These are phyloP conservation scores for Eucalyptus cloeziana DNA, from an alignment of 345 rosid genomes.

Conservation along the genomic window DNA sequence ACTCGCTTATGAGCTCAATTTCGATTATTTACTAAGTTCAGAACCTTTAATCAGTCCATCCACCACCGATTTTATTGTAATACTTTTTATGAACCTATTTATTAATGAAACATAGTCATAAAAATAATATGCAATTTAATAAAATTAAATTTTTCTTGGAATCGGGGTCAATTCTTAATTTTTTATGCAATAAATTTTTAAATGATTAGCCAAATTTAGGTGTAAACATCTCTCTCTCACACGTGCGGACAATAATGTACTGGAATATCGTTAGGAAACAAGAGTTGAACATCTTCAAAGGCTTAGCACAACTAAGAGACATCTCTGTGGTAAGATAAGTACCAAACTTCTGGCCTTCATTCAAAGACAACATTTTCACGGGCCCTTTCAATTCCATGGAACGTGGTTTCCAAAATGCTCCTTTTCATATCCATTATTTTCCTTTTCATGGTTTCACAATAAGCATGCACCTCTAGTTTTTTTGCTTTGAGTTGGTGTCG, in stretches of 20 bases:
- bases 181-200: no score
- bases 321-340: neutral
- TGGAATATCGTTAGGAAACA: neutral
- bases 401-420: neutral
- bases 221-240: neutral
- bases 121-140: neutral
- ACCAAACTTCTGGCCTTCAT: neutral
- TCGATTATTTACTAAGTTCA: no score
- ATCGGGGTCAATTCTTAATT: neutral
- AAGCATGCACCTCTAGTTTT: neutral
- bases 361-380: neutral
- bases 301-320: neutral
- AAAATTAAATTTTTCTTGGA: neutral
- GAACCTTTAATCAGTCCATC: neutral
- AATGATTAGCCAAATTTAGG: neutral
- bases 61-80: neutral
- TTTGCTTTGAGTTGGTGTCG: neutral
- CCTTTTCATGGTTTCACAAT: neutral
- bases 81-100: neutral
- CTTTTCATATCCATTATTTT: neutral
- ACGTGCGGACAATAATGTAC: neutral
- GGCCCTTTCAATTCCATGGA: neutral
- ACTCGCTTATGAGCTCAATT: neutral
- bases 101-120: neutral
- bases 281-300: neutral